Evolutionary conservation across 2,329 filamentous ascomycete species (phyloP).

Genomic region (Neurospora sp.): DNA sequence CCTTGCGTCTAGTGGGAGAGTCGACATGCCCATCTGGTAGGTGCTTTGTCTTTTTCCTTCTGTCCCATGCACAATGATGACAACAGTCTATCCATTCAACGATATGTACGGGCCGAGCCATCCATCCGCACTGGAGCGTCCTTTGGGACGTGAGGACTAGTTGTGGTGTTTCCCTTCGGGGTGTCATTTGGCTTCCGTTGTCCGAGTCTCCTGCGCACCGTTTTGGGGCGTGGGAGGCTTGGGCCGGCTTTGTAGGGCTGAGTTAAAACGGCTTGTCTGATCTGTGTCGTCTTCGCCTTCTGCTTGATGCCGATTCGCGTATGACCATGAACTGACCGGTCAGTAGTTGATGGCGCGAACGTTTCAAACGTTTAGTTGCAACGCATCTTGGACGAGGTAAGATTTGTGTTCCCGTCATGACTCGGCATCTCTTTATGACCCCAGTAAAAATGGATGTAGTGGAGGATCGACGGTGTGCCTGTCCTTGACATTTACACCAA

Average conservation of each 20-base stretch:
- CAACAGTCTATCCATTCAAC: slow-evolving; percentile 70
- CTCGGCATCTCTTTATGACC: not conserved
- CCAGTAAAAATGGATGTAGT: not conserved
- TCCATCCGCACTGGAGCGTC: slow-evolving; percentile 61
- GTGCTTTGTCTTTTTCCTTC: slow-evolving; percentile 8
- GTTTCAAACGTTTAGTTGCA: not conserved
- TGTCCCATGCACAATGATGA: slow-evolving; percentile 37
- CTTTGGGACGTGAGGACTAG: slow-evolving; percentile 49
- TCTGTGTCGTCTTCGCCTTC: not conserved
- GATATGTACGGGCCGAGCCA: slow-evolving; percentile 58
- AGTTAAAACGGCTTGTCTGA: slow-evolving; percentile 31
- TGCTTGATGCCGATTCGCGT: not conserved
- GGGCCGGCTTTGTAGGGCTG: slow-evolving; percentile 26
- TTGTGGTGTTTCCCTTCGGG: slow-evolving; percentile 59
- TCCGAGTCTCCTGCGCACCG: slow-evolving; percentile 39
- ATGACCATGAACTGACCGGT: not conserved
- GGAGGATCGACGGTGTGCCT: not conserved
- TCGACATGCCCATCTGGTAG: slow-evolving; percentile 1
- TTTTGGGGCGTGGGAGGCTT: slow-evolving; percentile 35
- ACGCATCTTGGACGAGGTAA: not conserved
- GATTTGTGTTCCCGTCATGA: not conserved
- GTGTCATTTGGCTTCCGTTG: slow-evolving; percentile 55
- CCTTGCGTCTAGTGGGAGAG: not conserved
- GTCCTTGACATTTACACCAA: not conserved
- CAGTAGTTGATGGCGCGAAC: not conserved